These are phyloP conservation scores for Ogataea nonfermentans DNA, from an alignment of 805 yeast species.

Conservation along the genomic window DNA sequence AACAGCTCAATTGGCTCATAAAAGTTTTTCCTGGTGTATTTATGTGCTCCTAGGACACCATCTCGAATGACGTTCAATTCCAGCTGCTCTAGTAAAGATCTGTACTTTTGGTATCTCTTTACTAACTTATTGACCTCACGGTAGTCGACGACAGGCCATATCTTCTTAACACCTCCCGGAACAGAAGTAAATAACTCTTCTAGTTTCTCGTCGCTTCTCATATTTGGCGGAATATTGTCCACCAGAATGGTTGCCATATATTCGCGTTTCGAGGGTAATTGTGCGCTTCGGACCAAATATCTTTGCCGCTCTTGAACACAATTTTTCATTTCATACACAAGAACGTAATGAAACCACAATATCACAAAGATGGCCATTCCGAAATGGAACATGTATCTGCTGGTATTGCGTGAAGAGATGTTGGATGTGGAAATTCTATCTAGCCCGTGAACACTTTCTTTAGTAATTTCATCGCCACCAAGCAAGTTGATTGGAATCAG, in stretches of 20 bases:
- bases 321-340: constrained; percentile 54
- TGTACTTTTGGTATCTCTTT: constrained; percentile 28
- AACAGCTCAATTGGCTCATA: constrained; percentile 20
- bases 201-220: constrained; percentile 31
- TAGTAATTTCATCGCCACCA: constrained; percentile 32
- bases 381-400: constrained; percentile 60
- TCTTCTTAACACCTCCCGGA: constrained; percentile 52
- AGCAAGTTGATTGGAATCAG: constrained; percentile 62
- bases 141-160: constrained; percentile 59
- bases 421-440: constrained; percentile 73
- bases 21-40: constrained; percentile 20
- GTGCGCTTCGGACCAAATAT: constrained; percentile 33
- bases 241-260: constrained; percentile 35
- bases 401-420: constrained; percentile 51
- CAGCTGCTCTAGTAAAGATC: constrained; percentile 39
- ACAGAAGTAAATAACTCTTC: constrained; percentile 36
- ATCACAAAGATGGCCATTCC: constrained; percentile 55
- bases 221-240: constrained; percentile 44
- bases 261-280: constrained; percentile 20
- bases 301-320: constrained; percentile 49
- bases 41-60: constrained; percentile 13
- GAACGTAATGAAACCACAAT: constrained; percentile 51
- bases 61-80: constrained; percentile 39
- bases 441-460: constrained; percentile 42
- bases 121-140: constrained; percentile 36